These are phyloP conservation scores for Brasilioporus rufonigricans DNA, from an alignment of 768 basidiomycete species.

Conservation along the genomic window DNA sequence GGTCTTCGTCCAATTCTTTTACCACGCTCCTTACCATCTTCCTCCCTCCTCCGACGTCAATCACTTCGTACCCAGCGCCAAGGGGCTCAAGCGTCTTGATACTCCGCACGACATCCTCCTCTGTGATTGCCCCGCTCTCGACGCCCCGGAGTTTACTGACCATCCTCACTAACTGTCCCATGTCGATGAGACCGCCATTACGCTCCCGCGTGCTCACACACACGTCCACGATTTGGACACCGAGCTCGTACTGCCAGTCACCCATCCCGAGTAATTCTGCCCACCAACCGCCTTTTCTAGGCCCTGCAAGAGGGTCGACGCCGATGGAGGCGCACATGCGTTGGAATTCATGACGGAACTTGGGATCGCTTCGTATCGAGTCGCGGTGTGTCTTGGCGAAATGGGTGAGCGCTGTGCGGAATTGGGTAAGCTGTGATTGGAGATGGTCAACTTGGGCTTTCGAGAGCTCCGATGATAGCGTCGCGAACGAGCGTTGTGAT, in stretches of 20 bases:
- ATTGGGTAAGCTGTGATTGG: conserved; percentile 77
- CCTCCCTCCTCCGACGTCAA: conserved; percentile 42
- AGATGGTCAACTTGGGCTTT: conserved; percentile 74
- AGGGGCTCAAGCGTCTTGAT: too few relatives aligned
- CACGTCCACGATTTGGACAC: conserved; percentile 85
- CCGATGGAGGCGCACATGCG: conserved; percentile 95
- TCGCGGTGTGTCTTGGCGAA: conserved; percentile 85
- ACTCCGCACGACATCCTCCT: conserved; percentile 80
- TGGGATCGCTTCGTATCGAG: conserved; percentile 79
- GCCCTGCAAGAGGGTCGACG: conserved; percentile 90
- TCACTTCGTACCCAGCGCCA: too few relatives aligned
- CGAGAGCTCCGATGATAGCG: conserved; percentile 78
- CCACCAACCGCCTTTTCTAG: conserved; percentile 88
- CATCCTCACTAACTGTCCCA: conserved; percentile 79
- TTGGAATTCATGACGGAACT: too few relatives aligned
- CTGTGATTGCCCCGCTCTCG: conserved; percentile 66
- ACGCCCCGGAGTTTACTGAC: conserved; percentile 76
- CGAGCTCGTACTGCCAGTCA: too few relatives aligned
- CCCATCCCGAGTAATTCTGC: conserved; percentile 80
- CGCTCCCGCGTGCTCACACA: conserved; percentile 84
- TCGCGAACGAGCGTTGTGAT: conserved; percentile 75
- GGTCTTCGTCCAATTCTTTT: conserved; percentile 87
- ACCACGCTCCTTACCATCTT: conserved; percentile 90
- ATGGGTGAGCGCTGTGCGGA: conserved; percentile 71
- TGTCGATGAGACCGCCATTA: too few relatives aligned